These are phyloP conservation scores for Chionographis japonica DNA, from an alignment of 106 monocot genomes.

Conservation along the genomic window DNA sequence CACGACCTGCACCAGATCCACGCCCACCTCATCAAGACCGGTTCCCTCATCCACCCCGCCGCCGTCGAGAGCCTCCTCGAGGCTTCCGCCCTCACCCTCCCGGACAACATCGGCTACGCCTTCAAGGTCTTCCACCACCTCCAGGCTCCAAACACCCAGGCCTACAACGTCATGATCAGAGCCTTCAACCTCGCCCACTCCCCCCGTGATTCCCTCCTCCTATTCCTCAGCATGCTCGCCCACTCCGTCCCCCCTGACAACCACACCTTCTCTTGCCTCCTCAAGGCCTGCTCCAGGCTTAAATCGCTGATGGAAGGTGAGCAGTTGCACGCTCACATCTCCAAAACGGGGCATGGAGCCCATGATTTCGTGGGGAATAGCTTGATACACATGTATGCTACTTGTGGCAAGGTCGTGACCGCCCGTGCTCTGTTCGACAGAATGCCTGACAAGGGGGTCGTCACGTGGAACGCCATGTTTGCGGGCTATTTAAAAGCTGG, in stretches of 20 bases:
- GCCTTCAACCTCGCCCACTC: slow-evolving; percentile 29
- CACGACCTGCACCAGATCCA: slow-evolving; percentile 55
- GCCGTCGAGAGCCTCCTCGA: slow-evolving; percentile 49
- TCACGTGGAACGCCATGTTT: slow-evolving; percentile 62
- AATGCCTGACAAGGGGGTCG: slow-evolving; percentile 23
- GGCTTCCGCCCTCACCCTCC: slow-evolving; percentile 38
- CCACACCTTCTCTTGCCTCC: slow-evolving; percentile 41
- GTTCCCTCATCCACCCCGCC: slow-evolving; percentile 16
- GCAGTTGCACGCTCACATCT: slow-evolving; percentile 24
- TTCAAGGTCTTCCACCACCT: slow-evolving; percentile 32
- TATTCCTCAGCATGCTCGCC: slow-evolving; percentile 29
- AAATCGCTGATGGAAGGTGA: slow-evolving; percentile 13
- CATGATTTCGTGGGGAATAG: slow-evolving; percentile 57
- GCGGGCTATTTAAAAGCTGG: slow-evolving; percentile 59
- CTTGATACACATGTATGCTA: slow-evolving; percentile 63
- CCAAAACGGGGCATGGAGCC: slow-evolving; percentile 10
- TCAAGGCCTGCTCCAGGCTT: slow-evolving; percentile 47
- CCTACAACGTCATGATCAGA: slow-evolving; percentile 52
- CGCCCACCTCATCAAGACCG: slow-evolving; percentile 46
- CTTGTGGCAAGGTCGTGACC: slow-evolving; percentile 22
- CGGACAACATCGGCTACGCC: slow-evolving; percentile 38
- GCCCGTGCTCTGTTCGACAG: slow-evolving; percentile 49
- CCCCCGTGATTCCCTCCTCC: slow-evolving; percentile 16
- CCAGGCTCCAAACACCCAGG: slow-evolving; percentile 21
- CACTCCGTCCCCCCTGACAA: slow-evolving; percentile 30